phyloP scores from a whole-genome alignment of 257 asterid species.

The Solanum phureja region DNA sequence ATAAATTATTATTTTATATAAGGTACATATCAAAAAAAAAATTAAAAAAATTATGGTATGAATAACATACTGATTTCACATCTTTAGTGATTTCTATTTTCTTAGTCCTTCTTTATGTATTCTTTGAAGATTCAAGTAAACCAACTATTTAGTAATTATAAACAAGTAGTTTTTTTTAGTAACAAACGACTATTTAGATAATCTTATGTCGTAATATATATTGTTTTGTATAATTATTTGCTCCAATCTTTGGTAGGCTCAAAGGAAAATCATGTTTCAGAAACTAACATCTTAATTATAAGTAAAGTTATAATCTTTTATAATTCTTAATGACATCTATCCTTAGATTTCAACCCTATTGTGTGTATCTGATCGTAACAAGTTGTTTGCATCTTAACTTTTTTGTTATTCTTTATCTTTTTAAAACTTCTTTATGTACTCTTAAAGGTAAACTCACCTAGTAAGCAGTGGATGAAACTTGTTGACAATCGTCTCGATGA shows the following conservation, averaged over 20 bases:
- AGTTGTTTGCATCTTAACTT: neutral
- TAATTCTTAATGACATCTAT: neutral
- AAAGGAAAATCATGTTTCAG: neutral
- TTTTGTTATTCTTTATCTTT: neutral
- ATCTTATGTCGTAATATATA: no score
- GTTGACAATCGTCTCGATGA: neutral
- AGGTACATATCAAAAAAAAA: neutral
- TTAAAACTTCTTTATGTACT: neutral
- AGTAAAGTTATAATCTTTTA: neutral
- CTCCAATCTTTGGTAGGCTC: neutral
- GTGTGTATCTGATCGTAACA: no score
- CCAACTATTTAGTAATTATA: neutral
- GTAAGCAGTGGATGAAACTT: neutral
- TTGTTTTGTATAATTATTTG: neutral
- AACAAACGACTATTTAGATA: neutral
- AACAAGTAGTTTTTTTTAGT: neutral
- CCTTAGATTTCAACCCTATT: neutral
- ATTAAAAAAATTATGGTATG: no score
- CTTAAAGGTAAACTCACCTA: neutral
- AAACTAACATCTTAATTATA: neutral
- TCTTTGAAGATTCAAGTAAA: neutral
- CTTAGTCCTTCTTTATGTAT: no score
- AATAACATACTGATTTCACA: neutral
- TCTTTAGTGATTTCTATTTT: no score
- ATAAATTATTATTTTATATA: no score